Evolutionary conservation across 139 green algal genomes (phyloP), one percentile per base, ranked within the genome.

Genomic region (Deuterostichococcus epilithicus): DNA sequence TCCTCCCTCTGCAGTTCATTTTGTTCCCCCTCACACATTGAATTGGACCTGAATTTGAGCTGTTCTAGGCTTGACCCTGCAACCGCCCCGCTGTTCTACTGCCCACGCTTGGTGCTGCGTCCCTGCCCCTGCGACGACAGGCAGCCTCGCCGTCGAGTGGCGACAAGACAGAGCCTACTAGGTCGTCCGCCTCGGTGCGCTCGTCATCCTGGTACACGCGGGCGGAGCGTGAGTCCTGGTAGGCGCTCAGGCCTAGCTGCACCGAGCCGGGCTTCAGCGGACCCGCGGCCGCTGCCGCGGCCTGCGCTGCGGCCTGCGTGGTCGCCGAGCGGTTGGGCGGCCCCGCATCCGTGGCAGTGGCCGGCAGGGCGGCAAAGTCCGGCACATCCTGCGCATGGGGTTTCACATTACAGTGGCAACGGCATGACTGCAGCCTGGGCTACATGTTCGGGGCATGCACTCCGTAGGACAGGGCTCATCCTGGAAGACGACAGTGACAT

Each of bases 161-260:
- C 32, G 28, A 13, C 39, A 58, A 34, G 15, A 74, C 23, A 30
- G 65, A 60, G 37, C 79, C 34, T 52, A 86, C 83, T 47, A 94
- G 80, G 44, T 91, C 79, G 60, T 96, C 87, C 70, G 94, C 91
- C 68, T 94, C 87, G 6, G 86, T 94, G 10, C 92, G 81, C 80
- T 92, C 89, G 33, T 94, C 88, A 10, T 84, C 83, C 37, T 58
- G 1, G 23, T 45, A 66, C 37, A 72, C 26, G 28, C 69, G 15
- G 6, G 35, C 69, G n/a, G 69, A 35, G 4, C 36, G 35, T 20
- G 34, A n/a, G 69, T 44, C 35, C 20, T 37, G 28, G 36, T 33
- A 28, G 20, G 39, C 63, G 30, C 65, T 38, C 37, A 78, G 42
- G 36, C 74, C 58, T 34, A 35, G 60, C 74, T 39, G 10, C 65